Evolutionary conservation across 805 yeast species (phyloP).

Genomic region (Yarrowia sp.): DNA sequence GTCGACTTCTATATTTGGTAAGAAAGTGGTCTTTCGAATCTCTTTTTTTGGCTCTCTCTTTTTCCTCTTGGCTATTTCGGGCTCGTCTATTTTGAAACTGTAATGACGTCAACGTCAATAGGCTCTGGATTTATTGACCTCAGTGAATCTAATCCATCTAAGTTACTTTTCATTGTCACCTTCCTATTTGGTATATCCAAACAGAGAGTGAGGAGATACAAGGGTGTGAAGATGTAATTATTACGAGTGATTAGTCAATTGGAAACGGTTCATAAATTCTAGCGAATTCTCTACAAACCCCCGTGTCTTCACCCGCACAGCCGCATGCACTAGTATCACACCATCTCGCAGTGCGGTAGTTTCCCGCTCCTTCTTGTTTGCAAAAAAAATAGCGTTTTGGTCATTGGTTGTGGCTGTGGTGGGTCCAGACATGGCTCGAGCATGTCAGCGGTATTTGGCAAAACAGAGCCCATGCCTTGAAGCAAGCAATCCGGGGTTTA

Average conservation of each 20-base stretch:
- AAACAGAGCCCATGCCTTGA: too few relatives aligned
- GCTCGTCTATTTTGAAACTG: conserved; percentile 5
- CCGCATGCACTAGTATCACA: too few relatives aligned
- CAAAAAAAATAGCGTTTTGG: neutral
- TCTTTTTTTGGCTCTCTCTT: neutral
- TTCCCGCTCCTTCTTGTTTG: too few relatives aligned
- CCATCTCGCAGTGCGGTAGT: too few relatives aligned
- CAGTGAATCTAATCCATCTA: conserved; percentile 14
- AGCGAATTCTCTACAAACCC: too few relatives aligned
- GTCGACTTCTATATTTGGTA: conserved; percentile 28
- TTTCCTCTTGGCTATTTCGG: neutral
- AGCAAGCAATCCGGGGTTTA: too few relatives aligned
- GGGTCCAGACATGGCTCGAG: conserved; percentile 16
- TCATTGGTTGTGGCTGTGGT: conserved; percentile 21
- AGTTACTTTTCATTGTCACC: conserved; percentile 21
- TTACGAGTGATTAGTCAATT: too few relatives aligned
- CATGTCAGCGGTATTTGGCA: conserved; percentile 11
- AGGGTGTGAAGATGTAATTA: neutral
- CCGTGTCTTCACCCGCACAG: too few relatives aligned
- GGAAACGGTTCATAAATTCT: too few relatives aligned
- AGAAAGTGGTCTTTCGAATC: neutral
- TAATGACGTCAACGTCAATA: conserved; percentile 28
- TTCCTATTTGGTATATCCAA: conserved; percentile 20
- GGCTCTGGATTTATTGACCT: conserved; percentile 5
- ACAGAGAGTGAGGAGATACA: neutral